Evolutionary conservation across 2,329 filamentous ascomycete species (phyloP), one percentile per base, ranked within the genome.

Genomic region (Fusarium xylarioides): DNA sequence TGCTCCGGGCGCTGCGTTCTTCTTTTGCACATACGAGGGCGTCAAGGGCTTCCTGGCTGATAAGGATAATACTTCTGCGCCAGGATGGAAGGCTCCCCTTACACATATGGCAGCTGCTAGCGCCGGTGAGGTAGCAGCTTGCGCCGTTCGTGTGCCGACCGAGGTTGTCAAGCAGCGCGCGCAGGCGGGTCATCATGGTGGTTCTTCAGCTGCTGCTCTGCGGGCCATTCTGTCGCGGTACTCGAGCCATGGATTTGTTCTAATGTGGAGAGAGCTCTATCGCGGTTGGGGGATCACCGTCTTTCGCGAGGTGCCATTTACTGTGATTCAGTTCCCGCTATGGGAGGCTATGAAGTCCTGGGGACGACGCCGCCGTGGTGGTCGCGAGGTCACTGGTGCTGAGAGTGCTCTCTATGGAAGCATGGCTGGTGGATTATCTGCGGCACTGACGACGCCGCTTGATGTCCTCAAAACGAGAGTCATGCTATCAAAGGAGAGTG

Each of bases 101-200:
- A 85, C 88, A 42, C 95, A 98, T 83, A 98, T 98, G 91, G 80
- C 92, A 2, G 95, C 96, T 3, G 96, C 95, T 2, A 93, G 90
- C 49, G 80, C 95, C 50, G 97, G 96, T 59, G 96, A 99, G 83
- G 87, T 98, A 4, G 94, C 95, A 7, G 97, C 96, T 1, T 99
- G 96, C 82, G 91, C 95, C 3, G 91, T 99, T 11, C 88, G 96
- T 61, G 96, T 99, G 26, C 96, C 96, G 14, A 98, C 95, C 1
- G 96, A 99, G 81, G 96, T 99, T 9, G 89, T 99, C 78, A 99
- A 99, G 88, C 96, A 98, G 86, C 89, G 97, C 66, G 95, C 96
- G 23, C 96, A 99, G 83, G 96, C 96, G 0, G 91, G 91, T 11
- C 91, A 95, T 78, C 92, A 95, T 83, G 91, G 93, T 10, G 91